phyloP scores from a whole-genome alignment of 148 eudicot genomes.

The Fagopyrum tataricum region DNA sequence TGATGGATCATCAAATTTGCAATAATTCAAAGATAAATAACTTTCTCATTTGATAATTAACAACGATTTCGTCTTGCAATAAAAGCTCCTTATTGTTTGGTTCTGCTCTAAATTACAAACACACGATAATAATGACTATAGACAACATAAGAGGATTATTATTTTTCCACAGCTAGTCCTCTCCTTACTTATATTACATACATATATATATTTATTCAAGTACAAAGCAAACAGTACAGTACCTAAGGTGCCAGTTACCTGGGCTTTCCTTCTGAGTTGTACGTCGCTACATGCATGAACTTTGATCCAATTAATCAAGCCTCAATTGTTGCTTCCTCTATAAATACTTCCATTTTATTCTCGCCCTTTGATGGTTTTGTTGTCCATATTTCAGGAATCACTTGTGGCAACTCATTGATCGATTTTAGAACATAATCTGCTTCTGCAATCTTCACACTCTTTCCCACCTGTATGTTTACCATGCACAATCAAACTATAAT shows the following conservation, averaged over 20 bases:
- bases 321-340: slow-evolving; percentile 39
- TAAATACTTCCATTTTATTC: slow-evolving; percentile 31
- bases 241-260: neutral
- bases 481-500: neutral
- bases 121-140: neutral
- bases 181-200: too few relatives aligned
- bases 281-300: neutral
- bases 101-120: too few relatives aligned
- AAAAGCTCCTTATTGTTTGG: too few relatives aligned
- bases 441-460: slow-evolving; percentile 36
- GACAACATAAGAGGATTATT: too few relatives aligned
- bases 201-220: too few relatives aligned
- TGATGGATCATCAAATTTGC: too few relatives aligned
- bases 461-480: slow-evolving; percentile 44
- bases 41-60: neutral
- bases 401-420: slow-evolving; percentile 39
- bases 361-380: slow-evolving; percentile 15
- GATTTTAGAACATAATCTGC: slow-evolving; percentile 67
- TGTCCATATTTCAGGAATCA: slow-evolving; percentile 68
- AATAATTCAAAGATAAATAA: too few relatives aligned
- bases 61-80: neutral
- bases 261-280: too few relatives aligned
- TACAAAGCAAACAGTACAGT: too few relatives aligned
- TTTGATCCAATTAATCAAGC: slow-evolving; percentile 26
- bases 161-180: too few relatives aligned